A percentile compares a stretch with the other conserved stretches of the same genome.
Evolutionary conservation across 2,329 filamentous ascomycete genomes (phyloP).

Genomic region (Xylariaceae sp.): DNA sequence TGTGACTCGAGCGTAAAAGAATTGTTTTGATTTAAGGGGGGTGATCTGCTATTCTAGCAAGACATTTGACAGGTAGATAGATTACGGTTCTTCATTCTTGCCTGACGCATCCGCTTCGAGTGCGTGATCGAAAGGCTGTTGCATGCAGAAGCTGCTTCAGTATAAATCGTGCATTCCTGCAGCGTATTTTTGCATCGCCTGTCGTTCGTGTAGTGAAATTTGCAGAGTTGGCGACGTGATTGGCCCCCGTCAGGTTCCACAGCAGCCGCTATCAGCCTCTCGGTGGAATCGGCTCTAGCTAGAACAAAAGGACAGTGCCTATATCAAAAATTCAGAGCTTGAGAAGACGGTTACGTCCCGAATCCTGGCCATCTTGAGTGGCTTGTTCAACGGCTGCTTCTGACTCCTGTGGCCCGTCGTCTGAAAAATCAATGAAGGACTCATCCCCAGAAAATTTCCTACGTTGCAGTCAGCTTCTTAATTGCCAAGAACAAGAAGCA

Average conservation of each 20-base stretch:
- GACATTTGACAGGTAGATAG: too few species aligned
- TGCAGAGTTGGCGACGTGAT: neutral
- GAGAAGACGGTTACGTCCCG: too few species aligned
- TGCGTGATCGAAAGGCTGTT: neutral
- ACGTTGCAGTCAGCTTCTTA: slow-evolving; percentile 11
- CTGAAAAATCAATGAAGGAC: slow-evolving; percentile 31
- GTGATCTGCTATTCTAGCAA: too few species aligned
- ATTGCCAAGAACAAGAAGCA: slow-evolving; percentile 8
- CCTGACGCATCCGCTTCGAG: neutral
- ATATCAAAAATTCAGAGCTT: slow-evolving; percentile 19
- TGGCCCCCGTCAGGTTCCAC: slow-evolving; percentile 2
- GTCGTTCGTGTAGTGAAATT: neutral
- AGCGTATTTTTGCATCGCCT: neutral
- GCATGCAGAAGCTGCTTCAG: neutral
- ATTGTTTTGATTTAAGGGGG: too few species aligned
- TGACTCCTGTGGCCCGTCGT: too few species aligned
- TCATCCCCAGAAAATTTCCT: slow-evolving; percentile 41
- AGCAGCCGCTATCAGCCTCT: too few species aligned
- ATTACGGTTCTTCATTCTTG: too few species aligned
- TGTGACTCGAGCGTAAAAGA: too few species aligned
- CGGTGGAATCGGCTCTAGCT: too few species aligned
- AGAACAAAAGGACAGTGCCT: too few species aligned
- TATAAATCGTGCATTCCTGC: neutral
- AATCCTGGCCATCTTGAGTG: too few species aligned
- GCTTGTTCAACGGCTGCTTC: too few species aligned